Base-by-base conservation (phyloP, 2,329 filamentous ascomycete genomes). In the Lachnellula cervina region DNA sequence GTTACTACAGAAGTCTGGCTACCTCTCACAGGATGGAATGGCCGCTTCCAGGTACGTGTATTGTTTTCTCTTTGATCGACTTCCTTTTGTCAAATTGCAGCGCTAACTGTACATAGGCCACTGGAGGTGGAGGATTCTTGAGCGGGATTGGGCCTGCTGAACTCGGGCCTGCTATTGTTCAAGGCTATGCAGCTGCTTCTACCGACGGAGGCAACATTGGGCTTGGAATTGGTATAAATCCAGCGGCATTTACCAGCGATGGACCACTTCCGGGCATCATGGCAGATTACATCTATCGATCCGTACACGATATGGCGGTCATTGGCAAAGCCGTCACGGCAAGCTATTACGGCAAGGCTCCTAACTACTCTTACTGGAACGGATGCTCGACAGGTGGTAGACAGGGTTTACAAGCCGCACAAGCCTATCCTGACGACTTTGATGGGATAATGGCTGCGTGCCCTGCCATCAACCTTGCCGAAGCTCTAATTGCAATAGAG, bases 391-490 rank as follows among this genome's bases (percentile, higher is more conserved):
- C 64, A 8, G 73, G 72, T 23, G 72, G 73, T 8, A 50, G 72
- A 21, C 71, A 74, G 52, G 72, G 71, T 2, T 52, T 71, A 13
- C 70, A 70, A 65, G 50, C 65, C 9, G 72, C 72, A 3, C 71
- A 76, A 53, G 58, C 66, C 4, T 75, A 69, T 52, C 71, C 73
- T 1, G 52, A 63, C 0, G 62, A 65, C 2, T 76, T 70, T 48
- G 68, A 76, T 61, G 73, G 74, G 11, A 75, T 76, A 47, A 47
- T 73, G 4, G 72, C 74, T 4, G 59, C 53, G 4, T 69, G 72
- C 1, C 73, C 74, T 5, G 73, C 71, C 0, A 66, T 73, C 21
- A 71, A 74, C 51, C 54, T 55, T 52, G 51, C 43, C 28, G 23
- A 52, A 16, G 28, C 57, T 38, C 8, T 42, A 28, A 19, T 48